phyloP scores from a whole-genome alignment of 2,329 filamentous ascomycete genomes.

The Xylariales sp. region DNA sequence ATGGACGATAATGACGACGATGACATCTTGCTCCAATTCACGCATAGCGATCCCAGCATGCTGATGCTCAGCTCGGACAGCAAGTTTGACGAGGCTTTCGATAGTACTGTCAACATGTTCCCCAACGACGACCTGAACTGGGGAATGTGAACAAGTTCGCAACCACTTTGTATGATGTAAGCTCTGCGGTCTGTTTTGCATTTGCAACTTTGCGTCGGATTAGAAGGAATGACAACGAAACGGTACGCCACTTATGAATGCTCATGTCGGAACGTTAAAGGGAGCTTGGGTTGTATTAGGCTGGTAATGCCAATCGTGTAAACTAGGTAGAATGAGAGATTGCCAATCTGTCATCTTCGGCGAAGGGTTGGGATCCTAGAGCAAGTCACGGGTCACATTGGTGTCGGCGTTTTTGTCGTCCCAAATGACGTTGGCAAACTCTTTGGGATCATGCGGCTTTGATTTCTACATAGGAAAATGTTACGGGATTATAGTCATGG shows the following conservation, averaged over 20 bases:
- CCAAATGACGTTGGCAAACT: no score
- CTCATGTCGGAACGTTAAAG: conserved; percentile 5
- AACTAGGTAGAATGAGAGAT: not conserved
- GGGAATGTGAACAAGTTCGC: no score
- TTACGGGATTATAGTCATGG: no score
- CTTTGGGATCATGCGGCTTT: no score
- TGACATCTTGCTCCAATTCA: conserved; percentile 44
- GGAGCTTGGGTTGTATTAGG: not conserved
- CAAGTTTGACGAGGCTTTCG: conserved; percentile 52
- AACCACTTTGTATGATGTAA: no score
- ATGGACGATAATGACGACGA: conserved; percentile 35
- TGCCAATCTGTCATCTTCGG: not conserved
- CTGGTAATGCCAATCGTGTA: conserved; percentile 3
- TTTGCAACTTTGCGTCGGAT: no score
- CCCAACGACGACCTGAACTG: conserved; percentile 41
- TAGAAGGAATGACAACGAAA: not conserved
- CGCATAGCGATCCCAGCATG: conserved; percentile 39
- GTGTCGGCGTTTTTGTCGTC: conserved; percentile 5
- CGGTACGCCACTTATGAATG: not conserved
- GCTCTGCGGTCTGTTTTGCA: conserved; percentile 53
- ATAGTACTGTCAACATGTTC: conserved; percentile 46
- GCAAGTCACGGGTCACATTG: not conserved
- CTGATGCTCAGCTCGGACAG: conserved; percentile 37
- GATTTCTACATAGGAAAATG: no score
- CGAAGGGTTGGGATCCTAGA: not conserved